Evolutionary conservation across 441 rosid genomes (phyloP), one percentile per base, ranked within the genome.

Genomic region (Arabidopsis hybrid): DNA sequence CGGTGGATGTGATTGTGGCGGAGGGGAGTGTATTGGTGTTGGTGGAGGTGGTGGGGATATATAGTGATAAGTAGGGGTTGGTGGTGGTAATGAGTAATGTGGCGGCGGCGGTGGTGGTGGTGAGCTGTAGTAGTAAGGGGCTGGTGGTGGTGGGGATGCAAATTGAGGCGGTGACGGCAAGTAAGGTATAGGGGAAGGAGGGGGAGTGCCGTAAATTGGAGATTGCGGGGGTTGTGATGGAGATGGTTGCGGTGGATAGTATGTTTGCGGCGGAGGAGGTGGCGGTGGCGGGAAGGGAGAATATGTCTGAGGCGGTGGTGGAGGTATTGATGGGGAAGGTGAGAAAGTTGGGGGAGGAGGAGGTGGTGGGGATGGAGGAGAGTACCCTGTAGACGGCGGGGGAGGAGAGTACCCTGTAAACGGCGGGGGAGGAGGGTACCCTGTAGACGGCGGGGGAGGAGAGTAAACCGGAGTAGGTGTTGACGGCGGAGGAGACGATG

Each of bases 11-110:
- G 67, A 43, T 6, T 49, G 73, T 11, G 75, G 75, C 0, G 68
- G 56, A 60, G 74, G 74, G 8, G 58, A 52, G 36, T 61, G 39
- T 13, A 40, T 1, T 49, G 76, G 72, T 34, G 45, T 49, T 51
- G 72, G 64, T 65, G 80, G 73, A 59, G 80, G 73, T 42, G 80
- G 80, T 35, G 72, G 76, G 42, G 26, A 21, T 21, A 21, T 21
- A 21, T 21, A 21, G 26, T 21, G 26, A 21, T 21, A 21, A 21
- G 26, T 21, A 21, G 26, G 26, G 26, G 26, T 21, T 21, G 26
- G 26, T 21, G 26, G 26, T 21, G 26, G 26, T 21, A 21, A 21
- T 21, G 26, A 21, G 26, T 21, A 21, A 21, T 21, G 26, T 21
- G 26, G 26, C 26, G 26, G 26, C 26, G 74, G 53, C 71, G 73